Percentiles rank a stretch among this genome's conserved stretches.
phyloP scores from a whole-genome alignment of 2,329 filamentous ascomycete genomes.

The Hypoxylon sp. region DNA sequence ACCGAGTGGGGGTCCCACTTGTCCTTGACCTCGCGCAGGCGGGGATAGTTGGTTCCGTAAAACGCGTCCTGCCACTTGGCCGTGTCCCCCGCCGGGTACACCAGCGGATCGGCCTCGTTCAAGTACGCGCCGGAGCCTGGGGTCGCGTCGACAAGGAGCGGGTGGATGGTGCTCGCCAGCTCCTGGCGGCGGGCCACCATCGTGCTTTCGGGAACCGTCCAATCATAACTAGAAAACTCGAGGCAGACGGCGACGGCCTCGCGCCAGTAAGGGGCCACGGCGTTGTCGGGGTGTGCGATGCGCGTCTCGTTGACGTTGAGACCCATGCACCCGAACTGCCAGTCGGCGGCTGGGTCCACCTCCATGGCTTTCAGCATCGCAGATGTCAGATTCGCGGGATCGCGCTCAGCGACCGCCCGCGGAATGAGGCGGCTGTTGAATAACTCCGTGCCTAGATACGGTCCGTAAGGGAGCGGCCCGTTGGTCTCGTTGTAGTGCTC shows the following conservation, averaged over 20 bases:
- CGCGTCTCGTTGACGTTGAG: constrained; percentile 9
- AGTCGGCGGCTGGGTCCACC: too few species aligned
- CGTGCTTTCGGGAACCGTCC: constrained; percentile 8
- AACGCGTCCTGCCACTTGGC: constrained; percentile 37
- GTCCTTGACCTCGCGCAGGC: constrained; percentile 32
- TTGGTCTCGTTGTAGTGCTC: too few species aligned
- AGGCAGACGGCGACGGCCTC: constrained; percentile 15
- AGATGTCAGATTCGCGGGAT: too few species aligned
- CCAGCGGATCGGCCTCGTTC: constrained; percentile 40
- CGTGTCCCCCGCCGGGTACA: constrained; percentile 23
- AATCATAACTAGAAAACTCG: constrained; percentile 9
- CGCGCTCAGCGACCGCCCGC: too few species aligned
- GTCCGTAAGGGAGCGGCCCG: too few species aligned
- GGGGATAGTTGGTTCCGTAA: constrained; percentile 32
- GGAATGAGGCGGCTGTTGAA: too few species aligned
- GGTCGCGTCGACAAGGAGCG: constrained; percentile 22
- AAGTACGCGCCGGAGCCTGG: constrained; percentile 24
- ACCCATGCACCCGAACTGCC: constrained; percentile 15
- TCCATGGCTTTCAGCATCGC: too few species aligned
- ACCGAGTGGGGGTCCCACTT: constrained; percentile 29
- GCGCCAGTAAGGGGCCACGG: constrained; percentile 31
- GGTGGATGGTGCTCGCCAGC: constrained; percentile 1
- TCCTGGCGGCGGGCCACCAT: constrained; percentile 4
- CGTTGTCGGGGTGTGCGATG: constrained; percentile 27
- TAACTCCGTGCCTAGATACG: too few species aligned